A percentile compares a stretch with the other conserved stretches of the same genome.
Evolutionary conservation across 805 yeast genomes (phyloP).

Genomic region (Wickerhamomyces queroliae): DNA sequence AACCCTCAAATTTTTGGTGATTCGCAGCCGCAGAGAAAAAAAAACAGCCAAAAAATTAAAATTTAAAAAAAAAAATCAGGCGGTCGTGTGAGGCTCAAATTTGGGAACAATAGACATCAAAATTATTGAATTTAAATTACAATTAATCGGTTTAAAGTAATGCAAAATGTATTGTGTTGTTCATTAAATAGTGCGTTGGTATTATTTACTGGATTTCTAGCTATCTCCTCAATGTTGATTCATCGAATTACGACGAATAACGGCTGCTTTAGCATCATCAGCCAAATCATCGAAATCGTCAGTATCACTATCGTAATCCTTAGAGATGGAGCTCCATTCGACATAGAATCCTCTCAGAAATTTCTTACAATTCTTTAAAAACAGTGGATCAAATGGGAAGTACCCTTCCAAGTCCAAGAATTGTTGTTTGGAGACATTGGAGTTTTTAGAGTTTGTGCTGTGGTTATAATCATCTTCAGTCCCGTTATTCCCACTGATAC

Average conservation of each 20-base stretch:
- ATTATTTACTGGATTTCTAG: constrained; percentile 6
- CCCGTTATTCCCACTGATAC: constrained; percentile 28
- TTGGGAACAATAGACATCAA: too few species aligned
- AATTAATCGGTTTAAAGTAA: too few species aligned
- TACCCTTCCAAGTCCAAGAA: constrained; percentile 89
- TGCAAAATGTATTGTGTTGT: neutral
- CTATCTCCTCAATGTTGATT: constrained; percentile 19
- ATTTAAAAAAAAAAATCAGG: too few species aligned
- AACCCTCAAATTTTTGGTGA: too few species aligned
- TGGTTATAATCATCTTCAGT: constrained; percentile 22
- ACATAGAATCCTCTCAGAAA: constrained; percentile 54
- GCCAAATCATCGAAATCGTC: constrained; percentile 39
- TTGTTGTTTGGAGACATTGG: constrained; percentile 55
- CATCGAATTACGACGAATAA: constrained; percentile 2
- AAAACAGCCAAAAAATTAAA: too few species aligned
- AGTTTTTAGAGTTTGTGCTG: constrained; percentile 15
- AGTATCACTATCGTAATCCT: constrained; percentile 41
- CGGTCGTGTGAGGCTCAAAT: too few species aligned
- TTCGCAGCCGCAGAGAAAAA: too few species aligned
- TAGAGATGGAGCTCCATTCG: constrained; percentile 81
- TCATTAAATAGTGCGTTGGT: too few species aligned
- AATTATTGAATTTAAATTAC: too few species aligned
- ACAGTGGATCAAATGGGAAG: constrained; percentile 92
- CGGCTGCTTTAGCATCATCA: constrained; percentile 15
- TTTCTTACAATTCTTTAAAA: constrained; percentile 54